Conservation (phyloP, 2,329 filamentous ascomycete genomes). For the Sporothrix curviconia region DNA sequence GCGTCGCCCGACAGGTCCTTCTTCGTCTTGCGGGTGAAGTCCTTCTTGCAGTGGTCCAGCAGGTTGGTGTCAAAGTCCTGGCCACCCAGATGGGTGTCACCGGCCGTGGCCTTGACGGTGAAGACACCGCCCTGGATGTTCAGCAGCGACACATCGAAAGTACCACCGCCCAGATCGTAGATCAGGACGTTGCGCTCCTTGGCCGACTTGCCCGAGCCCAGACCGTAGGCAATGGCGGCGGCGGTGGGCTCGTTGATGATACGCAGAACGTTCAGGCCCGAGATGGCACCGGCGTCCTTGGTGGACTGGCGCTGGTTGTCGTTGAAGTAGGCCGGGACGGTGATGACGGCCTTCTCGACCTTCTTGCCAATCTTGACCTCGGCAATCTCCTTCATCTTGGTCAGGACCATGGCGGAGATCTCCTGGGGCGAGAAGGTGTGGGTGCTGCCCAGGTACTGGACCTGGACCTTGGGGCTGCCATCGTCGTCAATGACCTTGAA, state of each 20-base stretch:
- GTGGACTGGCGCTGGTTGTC: conserved; percentile 99
- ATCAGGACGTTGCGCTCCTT: conserved; percentile 99
- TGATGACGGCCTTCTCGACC: conserved; percentile 98
- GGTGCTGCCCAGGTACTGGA: conserved; percentile 89
- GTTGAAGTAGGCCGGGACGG: conserved; percentile 99
- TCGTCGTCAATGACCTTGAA: conserved; percentile 95
- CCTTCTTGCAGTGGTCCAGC: conserved; percentile 93
- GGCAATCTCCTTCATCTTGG: conserved; percentile 99
- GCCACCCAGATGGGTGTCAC: conserved; percentile 94
- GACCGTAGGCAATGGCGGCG: conserved; percentile 96
- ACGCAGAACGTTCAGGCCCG: conserved; percentile 96
- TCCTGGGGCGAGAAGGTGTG: conserved; percentile 98
- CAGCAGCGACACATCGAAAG: conserved; percentile 94
- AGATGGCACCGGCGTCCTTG: conserved; percentile 97
- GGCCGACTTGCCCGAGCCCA: conserved; percentile 86
- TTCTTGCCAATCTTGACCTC: conserved; percentile 98
- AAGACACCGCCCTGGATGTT: conserved; percentile 99
- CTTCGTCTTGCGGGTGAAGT: conserved; percentile 41
- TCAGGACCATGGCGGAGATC: conserved; percentile 97
- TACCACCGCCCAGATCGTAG: conserved; percentile 99
- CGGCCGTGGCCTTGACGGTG: conserved; percentile 96
- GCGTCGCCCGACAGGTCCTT: conserved; percentile 69
- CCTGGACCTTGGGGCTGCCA: conserved; percentile 85
- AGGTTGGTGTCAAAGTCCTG: conserved; percentile 96
- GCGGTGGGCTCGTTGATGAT: conserved; percentile 99